These are phyloP conservation scores for Abelmoschus esculentus DNA, from an alignment of 345 rosid species.

Conservation along the genomic window DNA sequence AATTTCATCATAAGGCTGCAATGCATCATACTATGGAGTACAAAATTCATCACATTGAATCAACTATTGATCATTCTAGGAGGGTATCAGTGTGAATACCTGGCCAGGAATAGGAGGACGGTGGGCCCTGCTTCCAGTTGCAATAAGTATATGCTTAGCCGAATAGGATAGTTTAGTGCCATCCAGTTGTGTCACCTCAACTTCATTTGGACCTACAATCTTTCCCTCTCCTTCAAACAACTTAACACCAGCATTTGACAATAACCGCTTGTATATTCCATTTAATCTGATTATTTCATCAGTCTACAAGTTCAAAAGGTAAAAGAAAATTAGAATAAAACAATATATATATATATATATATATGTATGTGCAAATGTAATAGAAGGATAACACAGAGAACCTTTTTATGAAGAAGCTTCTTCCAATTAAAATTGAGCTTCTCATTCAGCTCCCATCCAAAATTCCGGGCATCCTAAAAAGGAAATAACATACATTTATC, in stretches of 20 bases:
- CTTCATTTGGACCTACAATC: conserved; percentile 83
- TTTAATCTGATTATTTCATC: conserved; percentile 82
- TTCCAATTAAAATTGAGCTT: conserved; percentile 83
- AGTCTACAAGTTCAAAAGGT: conserved; percentile 44
- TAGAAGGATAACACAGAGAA: neutral
- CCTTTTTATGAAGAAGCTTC: conserved; percentile 90
- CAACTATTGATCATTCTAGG: neutral
- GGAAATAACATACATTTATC: conserved; percentile 8
- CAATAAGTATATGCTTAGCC: conserved; percentile 89
- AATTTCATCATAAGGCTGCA: neutral
- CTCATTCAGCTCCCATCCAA: conserved; percentile 89
- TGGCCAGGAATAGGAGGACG: conserved; percentile 74
- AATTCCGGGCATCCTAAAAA: conserved; percentile 82
- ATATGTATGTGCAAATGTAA: neutral
- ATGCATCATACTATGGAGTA: neutral
- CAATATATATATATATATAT: neutral
- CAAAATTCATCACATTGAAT: neutral
- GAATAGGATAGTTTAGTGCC: conserved; percentile 83
- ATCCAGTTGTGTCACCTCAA: conserved; percentile 87
- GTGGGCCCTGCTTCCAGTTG: conserved; percentile 95
- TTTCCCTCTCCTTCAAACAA: conserved; percentile 95
- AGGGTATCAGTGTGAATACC: conserved; percentile 31
- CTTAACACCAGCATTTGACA: conserved; percentile 90
- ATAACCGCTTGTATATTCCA: conserved; percentile 83
- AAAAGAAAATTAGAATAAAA: neutral